These are phyloP conservation scores for Kodamaea plutei DNA, from an alignment of 1,139 yeast genomes.

Conservation along the genomic window DNA sequence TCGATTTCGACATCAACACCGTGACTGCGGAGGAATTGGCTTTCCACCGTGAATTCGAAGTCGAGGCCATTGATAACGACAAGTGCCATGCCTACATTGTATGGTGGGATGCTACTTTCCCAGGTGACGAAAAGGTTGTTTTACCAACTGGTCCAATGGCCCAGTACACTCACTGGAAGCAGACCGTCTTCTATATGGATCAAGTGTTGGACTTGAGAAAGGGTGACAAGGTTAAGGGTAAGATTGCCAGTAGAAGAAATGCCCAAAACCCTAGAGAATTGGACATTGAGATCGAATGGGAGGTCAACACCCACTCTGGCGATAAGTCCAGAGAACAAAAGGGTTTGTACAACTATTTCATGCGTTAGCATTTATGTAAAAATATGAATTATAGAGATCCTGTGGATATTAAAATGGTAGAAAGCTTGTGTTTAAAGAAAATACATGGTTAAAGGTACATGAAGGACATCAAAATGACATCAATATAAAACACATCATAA, in stretches of 20 bases:
- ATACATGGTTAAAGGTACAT: no score
- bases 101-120: conserved; percentile 94
- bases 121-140: conserved; percentile 57
- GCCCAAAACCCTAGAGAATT: conserved; percentile 76
- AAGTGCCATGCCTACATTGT: conserved; percentile 83
- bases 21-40: conserved; percentile 80
- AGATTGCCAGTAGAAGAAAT: conserved; percentile 74
- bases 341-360: conserved; percentile 60
- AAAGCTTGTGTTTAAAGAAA: no score
- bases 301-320: conserved; percentile 52
- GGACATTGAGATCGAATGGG: conserved; percentile 63
- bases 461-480: no score
- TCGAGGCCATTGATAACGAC: conserved; percentile 76
- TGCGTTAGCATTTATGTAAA: no score
- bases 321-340: conserved; percentile 49
- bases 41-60: conserved; percentile 61
- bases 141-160: conserved; percentile 83
- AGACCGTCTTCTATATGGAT: conserved; percentile 86
- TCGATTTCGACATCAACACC: conserved; percentile 85
- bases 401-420: no score
- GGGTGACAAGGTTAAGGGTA: conserved; percentile 74
- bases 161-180: conserved; percentile 93
- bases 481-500: no score
- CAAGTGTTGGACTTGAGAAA: conserved; percentile 74
- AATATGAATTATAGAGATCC: no score